Evolutionary conservation across 371 early-diverging fungal genomes (phyloP).

Genomic region (Actinomucor elegans): DNA sequence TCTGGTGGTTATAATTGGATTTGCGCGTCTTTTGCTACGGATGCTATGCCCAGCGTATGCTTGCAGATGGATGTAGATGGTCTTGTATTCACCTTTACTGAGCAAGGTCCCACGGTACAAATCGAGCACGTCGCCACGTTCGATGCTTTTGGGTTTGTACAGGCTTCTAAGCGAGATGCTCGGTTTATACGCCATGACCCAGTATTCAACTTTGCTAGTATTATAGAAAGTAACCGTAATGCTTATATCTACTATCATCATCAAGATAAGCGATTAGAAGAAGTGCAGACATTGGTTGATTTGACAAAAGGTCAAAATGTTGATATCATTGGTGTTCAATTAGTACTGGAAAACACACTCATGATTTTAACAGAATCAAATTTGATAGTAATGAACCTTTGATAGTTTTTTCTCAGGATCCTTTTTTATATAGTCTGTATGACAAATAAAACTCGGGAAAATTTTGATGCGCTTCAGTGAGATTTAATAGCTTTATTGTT

Average conservation of each 20-base stretch:
- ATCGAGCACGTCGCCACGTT: constrained; percentile 60
- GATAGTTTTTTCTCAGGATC: constrained; percentile 2
- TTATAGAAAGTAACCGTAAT: constrained; percentile 71
- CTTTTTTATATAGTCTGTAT: not conserved
- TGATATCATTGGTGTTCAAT: constrained; percentile 52
- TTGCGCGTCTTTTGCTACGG: constrained; percentile 36
- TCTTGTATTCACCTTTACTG: constrained; percentile 51
- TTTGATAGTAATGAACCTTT: constrained; percentile 24
- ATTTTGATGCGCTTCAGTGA: constrained; percentile 4
- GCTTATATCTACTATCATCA: constrained; percentile 68
- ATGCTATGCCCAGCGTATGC: constrained; percentile 51
- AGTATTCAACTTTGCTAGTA: constrained; percentile 35
- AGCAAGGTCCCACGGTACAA: constrained; percentile 10
- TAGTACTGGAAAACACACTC: constrained; percentile 37
- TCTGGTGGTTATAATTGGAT: constrained; percentile 57
- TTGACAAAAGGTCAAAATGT: constrained; percentile 36
- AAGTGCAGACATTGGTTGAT: constrained; percentile 42
- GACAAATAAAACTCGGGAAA: constrained; percentile 5
- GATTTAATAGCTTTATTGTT: not conserved
- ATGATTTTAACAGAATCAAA: constrained; percentile 53
- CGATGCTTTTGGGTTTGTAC: constrained; percentile 79
- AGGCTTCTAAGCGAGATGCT: constrained; percentile 22
- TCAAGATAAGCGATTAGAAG: constrained; percentile 24
- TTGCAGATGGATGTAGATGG: constrained; percentile 79
- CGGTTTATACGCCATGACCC: constrained; percentile 14